Conservation (phyloP, 805 yeast genomes). For the Lachancea kluyveri region DNA sequence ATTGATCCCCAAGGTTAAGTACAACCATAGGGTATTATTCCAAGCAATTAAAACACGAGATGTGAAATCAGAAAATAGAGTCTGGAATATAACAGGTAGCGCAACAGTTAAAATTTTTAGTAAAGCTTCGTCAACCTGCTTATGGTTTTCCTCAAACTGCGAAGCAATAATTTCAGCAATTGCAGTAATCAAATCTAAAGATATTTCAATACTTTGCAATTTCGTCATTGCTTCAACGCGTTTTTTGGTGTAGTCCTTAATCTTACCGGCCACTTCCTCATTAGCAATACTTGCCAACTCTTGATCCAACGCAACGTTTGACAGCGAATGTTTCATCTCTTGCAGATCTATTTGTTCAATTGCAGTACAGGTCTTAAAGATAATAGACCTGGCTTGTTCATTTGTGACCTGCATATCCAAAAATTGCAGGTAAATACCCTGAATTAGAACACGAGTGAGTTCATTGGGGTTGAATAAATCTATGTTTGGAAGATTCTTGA, state of each 20-base stretch:
- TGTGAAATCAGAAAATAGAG: conserved; percentile 42
- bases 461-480: conserved; percentile 20
- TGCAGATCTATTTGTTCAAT: conserved; percentile 31
- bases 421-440: conserved; percentile 36
- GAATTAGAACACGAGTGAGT: conserved; percentile 29
- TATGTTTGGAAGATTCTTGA: conserved; percentile 13
- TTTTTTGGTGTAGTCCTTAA: conserved; percentile 34
- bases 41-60: conserved; percentile 57
- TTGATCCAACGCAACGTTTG: conserved; percentile 12
- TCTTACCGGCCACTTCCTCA: conserved; percentile 20
- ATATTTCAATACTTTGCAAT: conserved; percentile 59
- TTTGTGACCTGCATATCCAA: conserved; percentile 25
- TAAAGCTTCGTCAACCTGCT: conserved; percentile 12
- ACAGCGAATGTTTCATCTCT: conserved; percentile 24
- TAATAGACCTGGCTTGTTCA: conserved; percentile 19
- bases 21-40: conserved; percentile 63
- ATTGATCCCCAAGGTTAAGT: conserved; percentile 20
- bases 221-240: conserved; percentile 43
- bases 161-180: conserved; percentile 52
- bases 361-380: conserved; percentile 19
- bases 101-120: conserved; percentile 14
- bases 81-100: conserved; percentile 34
- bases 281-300: conserved; percentile 13
- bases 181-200: conserved; percentile 73
- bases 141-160: conserved; percentile 11